phyloP scores from a whole-genome alignment of 1,139 yeast species.

The Blastobotrys niveus region DNA sequence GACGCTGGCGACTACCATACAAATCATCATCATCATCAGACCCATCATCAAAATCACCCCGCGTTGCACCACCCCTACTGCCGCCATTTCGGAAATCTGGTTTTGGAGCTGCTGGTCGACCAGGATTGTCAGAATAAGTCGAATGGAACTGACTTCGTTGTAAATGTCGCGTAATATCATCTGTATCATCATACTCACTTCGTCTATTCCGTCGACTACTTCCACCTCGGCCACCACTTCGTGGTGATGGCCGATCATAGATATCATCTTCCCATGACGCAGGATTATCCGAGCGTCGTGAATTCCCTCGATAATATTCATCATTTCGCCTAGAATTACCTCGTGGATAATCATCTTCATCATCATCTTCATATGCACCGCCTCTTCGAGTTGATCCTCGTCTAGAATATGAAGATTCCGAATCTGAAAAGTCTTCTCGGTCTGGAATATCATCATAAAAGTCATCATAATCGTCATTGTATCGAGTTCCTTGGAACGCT shows the following conservation, averaged over 20 bases:
- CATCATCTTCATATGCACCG: constrained; percentile 41
- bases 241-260: constrained; percentile 47
- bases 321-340: constrained; percentile 30
- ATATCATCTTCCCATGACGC: constrained; percentile 82
- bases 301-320: constrained; percentile 3
- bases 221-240: constrained; percentile 18
- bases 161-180: constrained; percentile 36
- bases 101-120: constrained; percentile 47
- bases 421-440: constrained; percentile 35
- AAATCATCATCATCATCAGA: constrained; percentile 13
- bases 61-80: not conserved
- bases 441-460: constrained; percentile 71
- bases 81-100: constrained; percentile 35
- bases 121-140: constrained; percentile 31
- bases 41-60: constrained; percentile 6
- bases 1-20: constrained; percentile 18
- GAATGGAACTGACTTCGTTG: constrained; percentile 31
- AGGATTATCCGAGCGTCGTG: constrained; percentile 19
- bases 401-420: constrained; percentile 17
- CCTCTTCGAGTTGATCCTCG: constrained; percentile 24
- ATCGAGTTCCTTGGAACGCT: constrained; percentile 61
- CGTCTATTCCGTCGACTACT: constrained; percentile 16
- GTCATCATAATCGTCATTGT: constrained; percentile 51
- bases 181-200: constrained; percentile 22
- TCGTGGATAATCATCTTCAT: constrained; percentile 27